Evolutionary conservation across 2,329 filamentous ascomycete species (phyloP), one percentile per base, ranked within the genome.

Genomic region (Nemania diffusa): DNA sequence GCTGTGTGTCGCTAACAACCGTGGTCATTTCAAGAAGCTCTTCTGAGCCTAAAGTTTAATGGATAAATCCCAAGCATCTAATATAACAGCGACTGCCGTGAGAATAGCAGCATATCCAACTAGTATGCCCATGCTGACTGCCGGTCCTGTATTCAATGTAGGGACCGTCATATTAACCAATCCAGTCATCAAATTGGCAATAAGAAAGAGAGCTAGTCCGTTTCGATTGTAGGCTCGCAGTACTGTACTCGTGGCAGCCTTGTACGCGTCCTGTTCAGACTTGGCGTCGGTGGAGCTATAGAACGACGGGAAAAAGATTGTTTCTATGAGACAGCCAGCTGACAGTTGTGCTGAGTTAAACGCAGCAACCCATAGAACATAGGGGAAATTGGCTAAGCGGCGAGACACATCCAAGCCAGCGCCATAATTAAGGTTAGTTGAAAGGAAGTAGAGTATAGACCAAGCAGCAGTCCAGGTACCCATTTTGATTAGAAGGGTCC

Each of bases 161-260:
- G 91, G 90, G 62, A 98, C 79, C 3, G 90, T 92, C 84, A 99
- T 84, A 78, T 99, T 99, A 61, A 98, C 91, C 17, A 93, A 77
- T 0, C 96, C 96, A 0, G 96, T 99, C 69, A 97, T 80, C 53
- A 99, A 80, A 76, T 99, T 99, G 2, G 96, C 94, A 42, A 94
- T 76, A 65, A 99, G 79, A 77, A 99, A 99, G 0, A 98, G 80
- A 0, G 88, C 89, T 53, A 99, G 82, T 0, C 96, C 94, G 74
- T 97, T 97, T 61, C 91, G 87, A 77, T 99, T 99, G 77, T 91
- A 97, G 0, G 93, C 92, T 52, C 89, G 84, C 69, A 98, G 81
- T n/a, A 98, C 85, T 42, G 83, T 87, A 76, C 94, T 97, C 2
- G 94, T 97, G 3, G 93, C 91, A 52, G 86, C 83, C 52, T 86